Evolutionary conservation across 1,284 basidiomycete genomes (phyloP), one percentile per base, ranked within the genome.

Genomic region (Ustilago hordei): DNA sequence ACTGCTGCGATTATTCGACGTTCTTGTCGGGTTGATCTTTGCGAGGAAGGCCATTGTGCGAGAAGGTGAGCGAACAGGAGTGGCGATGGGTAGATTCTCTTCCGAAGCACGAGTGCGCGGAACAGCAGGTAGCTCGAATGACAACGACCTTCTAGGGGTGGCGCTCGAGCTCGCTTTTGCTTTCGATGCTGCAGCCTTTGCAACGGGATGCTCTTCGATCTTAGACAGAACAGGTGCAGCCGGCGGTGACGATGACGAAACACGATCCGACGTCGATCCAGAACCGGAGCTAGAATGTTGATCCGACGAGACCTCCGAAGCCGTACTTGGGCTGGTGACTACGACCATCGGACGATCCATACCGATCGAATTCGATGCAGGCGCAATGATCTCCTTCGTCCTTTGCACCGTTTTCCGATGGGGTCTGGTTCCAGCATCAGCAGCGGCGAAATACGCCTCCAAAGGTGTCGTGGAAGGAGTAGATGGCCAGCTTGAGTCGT

Each of bases 401-500:
- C 69, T 76, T 56, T 76, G 74, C 39, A 58, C 34, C 3, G 69
- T 53, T 17, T 52, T 64, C 0, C 65, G 47, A 5, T 60, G 9
- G 6, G 54, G 15, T 35, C 34, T 56, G 0, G 55, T 28, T 47
- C 50, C 39, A 8, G 60, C 41, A n/a, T 69, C 66, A 0, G 63
- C 66, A 2, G 65, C 28, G 12, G 65, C 52, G n/a, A 77, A 72
- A 63, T 77, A 77, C 28, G 53, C 48, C 54, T 77, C 74, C 4
- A 77, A 54, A 38, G 75, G 69, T 15, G 75, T 77, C 2, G 69
- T 73, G 15, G 75, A 77, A 13, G 75, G 75, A 0, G 75, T 77
- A 1, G 75, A 77, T 7, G 75, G 75, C 75, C 75, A 77, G 61
- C 75, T 77, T 15, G 75, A 77, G 31, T 77, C 67, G 35, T 77